phyloP scores from a whole-genome alignment of 2,329 filamentous ascomycete species.

The Canariomyces notabilis region DNA sequence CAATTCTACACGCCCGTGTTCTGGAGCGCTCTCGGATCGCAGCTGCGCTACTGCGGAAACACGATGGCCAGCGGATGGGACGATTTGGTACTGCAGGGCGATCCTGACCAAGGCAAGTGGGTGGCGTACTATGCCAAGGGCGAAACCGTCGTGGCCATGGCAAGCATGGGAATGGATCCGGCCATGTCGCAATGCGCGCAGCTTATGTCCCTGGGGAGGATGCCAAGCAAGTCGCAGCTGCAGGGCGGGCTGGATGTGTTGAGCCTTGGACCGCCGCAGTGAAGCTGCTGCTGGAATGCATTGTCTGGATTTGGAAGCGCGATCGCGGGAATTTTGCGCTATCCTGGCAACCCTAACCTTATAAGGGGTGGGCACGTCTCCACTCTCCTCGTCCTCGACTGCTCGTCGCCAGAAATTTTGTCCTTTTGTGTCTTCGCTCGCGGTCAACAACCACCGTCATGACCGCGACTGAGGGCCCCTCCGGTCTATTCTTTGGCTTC shows the following conservation, averaged over 20 bases:
- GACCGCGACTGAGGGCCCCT: too few species aligned
- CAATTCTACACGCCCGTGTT: conserved; percentile 88
- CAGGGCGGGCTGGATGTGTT: conserved; percentile 54
- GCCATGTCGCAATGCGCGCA: conserved; percentile 77
- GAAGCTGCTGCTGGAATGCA: not conserved
- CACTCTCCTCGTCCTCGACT: too few species aligned
- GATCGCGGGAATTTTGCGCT: not conserved
- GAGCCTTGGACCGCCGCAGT: conserved; percentile 36
- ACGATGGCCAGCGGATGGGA: conserved; percentile 72
- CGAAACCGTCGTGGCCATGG: conserved; percentile 82
- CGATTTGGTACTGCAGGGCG: conserved; percentile 74
- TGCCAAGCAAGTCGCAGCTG: conserved; percentile 77
- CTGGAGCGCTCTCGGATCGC: conserved; percentile 87
- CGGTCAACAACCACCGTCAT: too few species aligned
- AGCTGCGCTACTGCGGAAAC: conserved; percentile 91
- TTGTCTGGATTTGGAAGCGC: not conserved
- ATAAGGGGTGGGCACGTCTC: too few species aligned
- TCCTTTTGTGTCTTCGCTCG: too few species aligned
- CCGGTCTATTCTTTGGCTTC: too few species aligned
- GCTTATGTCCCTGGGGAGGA: conserved; percentile 75
- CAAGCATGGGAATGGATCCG: conserved; percentile 86
- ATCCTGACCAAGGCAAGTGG: conserved; percentile 73
- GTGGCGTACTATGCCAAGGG: conserved; percentile 84
- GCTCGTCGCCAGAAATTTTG: too few species aligned
- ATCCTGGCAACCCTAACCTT: not conserved